Evolutionary conservation across 768 basidiomycete species (phyloP).

Genomic region (Boletellus sp.): DNA sequence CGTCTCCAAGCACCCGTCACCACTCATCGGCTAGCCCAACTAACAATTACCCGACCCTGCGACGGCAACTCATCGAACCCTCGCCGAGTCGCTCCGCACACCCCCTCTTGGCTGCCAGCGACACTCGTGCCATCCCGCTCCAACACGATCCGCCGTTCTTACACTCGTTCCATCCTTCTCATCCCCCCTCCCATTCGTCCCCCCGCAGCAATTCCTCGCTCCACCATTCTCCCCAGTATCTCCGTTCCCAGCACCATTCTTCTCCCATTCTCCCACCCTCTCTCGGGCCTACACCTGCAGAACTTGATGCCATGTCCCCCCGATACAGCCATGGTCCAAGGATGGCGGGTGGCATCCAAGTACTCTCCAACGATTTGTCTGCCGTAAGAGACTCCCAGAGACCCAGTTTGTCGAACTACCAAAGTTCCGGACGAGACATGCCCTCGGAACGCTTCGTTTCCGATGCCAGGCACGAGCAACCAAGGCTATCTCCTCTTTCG

Average conservation of each 20-base stretch:
- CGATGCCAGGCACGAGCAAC: conserved; percentile 11
- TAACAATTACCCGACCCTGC: conserved; percentile 22
- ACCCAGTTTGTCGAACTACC: conserved; percentile 12
- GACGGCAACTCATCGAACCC: conserved; percentile 16
- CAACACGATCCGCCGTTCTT: conserved; percentile 12
- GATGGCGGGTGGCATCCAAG: conserved; percentile 28
- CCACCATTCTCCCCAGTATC: conserved; percentile 18
- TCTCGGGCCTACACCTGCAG: background rate
- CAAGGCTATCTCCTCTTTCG: conserved; percentile 11
- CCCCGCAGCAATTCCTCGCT: conserved; percentile 19
- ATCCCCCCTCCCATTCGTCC: conserved; percentile 3
- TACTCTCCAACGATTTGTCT: conserved; percentile 16
- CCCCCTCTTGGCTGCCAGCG: conserved; percentile 2
- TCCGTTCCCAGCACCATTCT: conserved; percentile 11
- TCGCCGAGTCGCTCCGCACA: conserved; percentile 4
- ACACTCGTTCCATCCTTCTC: conserved; percentile 7
- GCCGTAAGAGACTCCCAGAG: conserved; percentile 10
- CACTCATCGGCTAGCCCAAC: conserved; percentile 21
- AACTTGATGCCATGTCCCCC: conserved; percentile 14
- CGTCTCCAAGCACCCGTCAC: conserved; percentile 18
- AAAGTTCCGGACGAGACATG: conserved; percentile 10
- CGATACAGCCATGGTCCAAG: conserved; percentile 21
- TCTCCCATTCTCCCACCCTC: conserved; percentile 6
- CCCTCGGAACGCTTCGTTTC: conserved; percentile 12
- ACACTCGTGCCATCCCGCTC: conserved; percentile 12